Percentiles rank a stretch among this genome's conserved stretches.
Conservation (phyloP, 208 protist species). For the Leishmania martiniquensis region DNA sequence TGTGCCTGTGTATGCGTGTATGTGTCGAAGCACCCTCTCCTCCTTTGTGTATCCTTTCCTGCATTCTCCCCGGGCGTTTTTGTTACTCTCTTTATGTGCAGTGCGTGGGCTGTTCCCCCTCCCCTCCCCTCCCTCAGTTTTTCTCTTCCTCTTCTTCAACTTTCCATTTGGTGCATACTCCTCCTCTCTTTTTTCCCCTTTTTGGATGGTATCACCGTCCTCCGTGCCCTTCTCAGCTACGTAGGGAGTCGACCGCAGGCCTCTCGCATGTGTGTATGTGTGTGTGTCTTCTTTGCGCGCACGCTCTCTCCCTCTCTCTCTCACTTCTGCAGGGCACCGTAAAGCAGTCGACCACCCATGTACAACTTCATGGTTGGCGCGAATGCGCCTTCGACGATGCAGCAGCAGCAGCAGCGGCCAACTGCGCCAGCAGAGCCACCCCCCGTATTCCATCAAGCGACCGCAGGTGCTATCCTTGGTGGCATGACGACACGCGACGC, state of each 20-base stretch:
- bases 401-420: conserved; percentile 7
- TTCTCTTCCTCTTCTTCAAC: too few relatives aligned
- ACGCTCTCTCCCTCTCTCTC: too few relatives aligned
- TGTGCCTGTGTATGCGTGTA: too few relatives aligned
- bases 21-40: too few relatives aligned
- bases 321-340: neutral
- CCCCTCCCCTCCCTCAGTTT: too few relatives aligned
- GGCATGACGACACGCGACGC: neutral
- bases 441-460: neutral
- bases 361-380: neutral
- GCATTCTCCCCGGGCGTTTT: too few relatives aligned
- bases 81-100: too few relatives aligned
- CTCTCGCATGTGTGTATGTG: neutral
- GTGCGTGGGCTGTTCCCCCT: too few relatives aligned
- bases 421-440: neutral
- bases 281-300: neutral
- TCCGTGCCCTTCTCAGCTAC: too few relatives aligned
- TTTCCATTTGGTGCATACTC: too few relatives aligned
- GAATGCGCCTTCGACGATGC: neutral
- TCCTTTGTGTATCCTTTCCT: too few relatives aligned
- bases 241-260: neutral
- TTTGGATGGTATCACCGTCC: too few relatives aligned
- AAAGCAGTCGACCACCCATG: neutral
- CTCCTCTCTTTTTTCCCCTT: conserved; percentile 2
- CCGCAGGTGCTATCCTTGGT: neutral